These are phyloP conservation scores for Arthrobotrys conoides DNA, from an alignment of 2,329 filamentous ascomycete genomes.

Conservation along the genomic window DNA sequence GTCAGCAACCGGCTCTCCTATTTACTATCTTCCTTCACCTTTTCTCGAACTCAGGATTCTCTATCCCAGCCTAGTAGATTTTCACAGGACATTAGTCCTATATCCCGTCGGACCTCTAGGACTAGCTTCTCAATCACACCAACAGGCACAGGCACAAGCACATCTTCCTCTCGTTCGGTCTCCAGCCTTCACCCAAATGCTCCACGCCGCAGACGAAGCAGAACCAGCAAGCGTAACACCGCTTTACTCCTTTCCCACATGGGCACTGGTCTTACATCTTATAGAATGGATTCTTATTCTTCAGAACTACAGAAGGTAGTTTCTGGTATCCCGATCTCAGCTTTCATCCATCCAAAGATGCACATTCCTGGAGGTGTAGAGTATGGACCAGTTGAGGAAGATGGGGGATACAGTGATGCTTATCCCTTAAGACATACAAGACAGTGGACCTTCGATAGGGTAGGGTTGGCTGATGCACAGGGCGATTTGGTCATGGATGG, in stretches of 20 bases:
- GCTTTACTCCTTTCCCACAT: conserved; percentile 46
- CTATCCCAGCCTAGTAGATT: conserved; percentile 5
- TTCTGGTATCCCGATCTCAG: conserved; percentile 40
- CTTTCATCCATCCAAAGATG: conserved; percentile 55
- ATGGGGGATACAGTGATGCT: conserved; percentile 34
- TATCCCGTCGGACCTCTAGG: conserved; percentile 30
- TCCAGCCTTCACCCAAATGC: conserved; percentile 31
- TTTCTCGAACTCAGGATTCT: conserved; percentile 40
- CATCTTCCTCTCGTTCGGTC: conserved; percentile 26
- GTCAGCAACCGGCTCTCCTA: conserved; percentile 24
- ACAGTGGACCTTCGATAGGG: conserved; percentile 38
- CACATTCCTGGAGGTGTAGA: conserved; percentile 38
- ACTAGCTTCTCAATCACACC: conserved; percentile 31
- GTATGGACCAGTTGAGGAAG: conserved; percentile 48
- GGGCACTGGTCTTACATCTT: conserved; percentile 28
- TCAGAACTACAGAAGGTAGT: conserved; percentile 44
- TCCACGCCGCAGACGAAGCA: conserved; percentile 10
- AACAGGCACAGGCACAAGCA: conserved; percentile 32
- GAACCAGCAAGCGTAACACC: conserved; percentile 6
- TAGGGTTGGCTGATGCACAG: background rate
- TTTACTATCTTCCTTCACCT: conserved; percentile 30
- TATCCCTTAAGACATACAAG: conserved; percentile 48
- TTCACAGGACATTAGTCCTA: conserved; percentile 37
- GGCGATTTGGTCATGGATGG: conserved; percentile 9
- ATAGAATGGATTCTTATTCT: conserved; percentile 51